Base-by-base conservation (phyloP, 257 asterid species). In the Solanum gandarillasii region DNA sequence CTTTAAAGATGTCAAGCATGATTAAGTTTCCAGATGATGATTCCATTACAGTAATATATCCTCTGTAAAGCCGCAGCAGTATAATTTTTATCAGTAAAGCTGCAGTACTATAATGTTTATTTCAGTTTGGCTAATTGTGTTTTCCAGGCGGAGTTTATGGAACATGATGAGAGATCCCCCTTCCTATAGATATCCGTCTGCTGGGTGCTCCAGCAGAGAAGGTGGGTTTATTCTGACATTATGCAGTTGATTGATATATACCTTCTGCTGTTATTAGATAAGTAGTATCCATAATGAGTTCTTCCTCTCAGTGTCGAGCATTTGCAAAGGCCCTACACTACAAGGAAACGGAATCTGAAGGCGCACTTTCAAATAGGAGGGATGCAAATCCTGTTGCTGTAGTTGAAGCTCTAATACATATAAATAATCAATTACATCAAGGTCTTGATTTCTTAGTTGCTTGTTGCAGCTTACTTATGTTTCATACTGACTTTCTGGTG, bases 131-230 rank as follows among this genome's bases (percentile, higher is more conserved):
- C 84, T 43, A 43, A 43, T 43, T 12, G 52, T 43, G 12, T 3
- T 43, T 43, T 43, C 52, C 18, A 43, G 52, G 52, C 2, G 2
- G 99, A 97, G 95, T 94, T 96, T 91, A 97, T 97, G 99, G 99
- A 97, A 91, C 99, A 94, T 83, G 98, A 94, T 89, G 99, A 94
- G 93, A 94, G 96, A 87, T 4, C 18, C 98, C 98, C 89, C 98
- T 97, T 87, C 99, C 99, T 34, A 95, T 97, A 78, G 99, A 97
- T 92, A 43, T 96, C 87, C 98, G 97, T 88, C 93, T 97, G 83
- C 94, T 97, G 87, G 99, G 98, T 75, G 99, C 99, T 89, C 99
- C 96, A 88, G 98, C 97, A 6, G 99, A 96, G 87, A 97, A 97
- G 94, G 98, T 94, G 85, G 60, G 91, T 34, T 27, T 91, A 89